Conservation (phyloP, 352 stramenopile genomes). For the Saprolegnia diclina region DNA sequence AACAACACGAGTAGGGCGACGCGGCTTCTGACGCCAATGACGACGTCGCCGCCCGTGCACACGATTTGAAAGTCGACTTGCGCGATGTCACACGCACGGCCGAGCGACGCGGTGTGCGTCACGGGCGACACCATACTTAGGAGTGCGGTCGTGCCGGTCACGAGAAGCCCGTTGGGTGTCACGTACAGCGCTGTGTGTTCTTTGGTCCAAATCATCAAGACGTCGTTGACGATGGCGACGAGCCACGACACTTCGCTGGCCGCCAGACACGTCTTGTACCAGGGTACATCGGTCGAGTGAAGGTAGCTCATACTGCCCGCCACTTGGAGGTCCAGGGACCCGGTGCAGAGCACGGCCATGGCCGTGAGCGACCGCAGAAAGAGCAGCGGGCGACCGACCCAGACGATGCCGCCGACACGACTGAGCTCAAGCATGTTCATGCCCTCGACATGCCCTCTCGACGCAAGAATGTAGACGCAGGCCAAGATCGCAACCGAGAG, state of each 20-base stretch:
- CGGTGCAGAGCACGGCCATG: slow-evolving; percentile 6
- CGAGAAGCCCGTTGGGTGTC: not conserved
- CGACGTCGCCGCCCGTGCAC: slow-evolving; percentile 3
- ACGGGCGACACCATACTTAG: slow-evolving; percentile 8
- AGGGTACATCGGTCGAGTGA: not conserved
- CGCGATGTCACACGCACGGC: not conserved
- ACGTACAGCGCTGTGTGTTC: not conserved
- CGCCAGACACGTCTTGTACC: slow-evolving; percentile 6
- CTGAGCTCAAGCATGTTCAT: slow-evolving; percentile 15
- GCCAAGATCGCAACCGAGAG: not conserved
- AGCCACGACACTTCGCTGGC: slow-evolving; percentile 17
- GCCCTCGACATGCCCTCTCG: slow-evolving; percentile 1
- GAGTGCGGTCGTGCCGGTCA: not conserved
- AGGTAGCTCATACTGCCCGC: not conserved
- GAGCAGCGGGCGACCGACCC: slow-evolving; percentile 14
- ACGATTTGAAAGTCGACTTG: slow-evolving; percentile 17
- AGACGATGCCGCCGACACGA: slow-evolving; percentile 17
- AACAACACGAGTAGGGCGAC: not conserved
- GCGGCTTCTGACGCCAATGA: not conserved
- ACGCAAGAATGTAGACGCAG: not conserved
- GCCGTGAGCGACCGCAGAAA: slow-evolving; percentile 9
- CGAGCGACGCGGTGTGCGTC: not conserved
- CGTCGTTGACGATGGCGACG: slow-evolving; percentile 12
- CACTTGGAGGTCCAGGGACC: not conserved
- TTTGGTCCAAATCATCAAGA: slow-evolving; percentile 10